Base-by-base conservation (phyloP, 2,329 filamentous ascomycete genomes). In the Penicillium digitatum region DNA sequence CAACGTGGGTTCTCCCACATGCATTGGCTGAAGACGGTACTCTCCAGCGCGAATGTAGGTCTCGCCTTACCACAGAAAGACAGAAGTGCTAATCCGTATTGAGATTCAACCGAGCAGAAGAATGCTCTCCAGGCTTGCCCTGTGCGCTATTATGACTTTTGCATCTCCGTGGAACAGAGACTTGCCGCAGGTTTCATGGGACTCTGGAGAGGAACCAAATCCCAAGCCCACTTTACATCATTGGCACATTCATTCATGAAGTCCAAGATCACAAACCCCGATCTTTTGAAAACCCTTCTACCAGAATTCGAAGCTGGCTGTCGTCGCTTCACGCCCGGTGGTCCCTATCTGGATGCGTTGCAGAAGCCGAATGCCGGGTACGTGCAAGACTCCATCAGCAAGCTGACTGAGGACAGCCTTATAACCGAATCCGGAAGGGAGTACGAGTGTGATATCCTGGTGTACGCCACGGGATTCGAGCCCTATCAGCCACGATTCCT, bases 261-360 rank as follows among this genome's bases (percentile, higher is more conserved):
- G 27, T 29, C 53, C n/a, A 55, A 52, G 9, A 55, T 55, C 22
- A 35, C 27, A 12, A 35, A 18, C 9, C 53, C 39, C 1, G 42
- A 42, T 16, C 48, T 55, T 11, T 20, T 55, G 11, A 22, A 52
- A 5, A 24, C 39, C 0, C 32, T 55, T 5, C 14, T 55, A 2
- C 53, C 53, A 20, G 39, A 55, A 26, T 55, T 55, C n/a, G 53
- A 52, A 35, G 48, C 48, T 31, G 53, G 53, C n/a, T 55, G 53
- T 37, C 53, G 53, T 34, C 53, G 53, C 20, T 52, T 55, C 8
- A 55, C 53, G 2, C 53, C 53, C 5, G 53, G 53, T 16, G 34
- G 40, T n/a, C 48, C 42, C 18, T 55, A 55, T 39, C 37, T 55
- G 20, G 48, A 55, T 40, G 48, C 53, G 7, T 37, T 55, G 14